Evolutionary conservation across 2,329 filamentous ascomycete genomes (phyloP).

Genomic region (Polytolypa hystricis): DNA sequence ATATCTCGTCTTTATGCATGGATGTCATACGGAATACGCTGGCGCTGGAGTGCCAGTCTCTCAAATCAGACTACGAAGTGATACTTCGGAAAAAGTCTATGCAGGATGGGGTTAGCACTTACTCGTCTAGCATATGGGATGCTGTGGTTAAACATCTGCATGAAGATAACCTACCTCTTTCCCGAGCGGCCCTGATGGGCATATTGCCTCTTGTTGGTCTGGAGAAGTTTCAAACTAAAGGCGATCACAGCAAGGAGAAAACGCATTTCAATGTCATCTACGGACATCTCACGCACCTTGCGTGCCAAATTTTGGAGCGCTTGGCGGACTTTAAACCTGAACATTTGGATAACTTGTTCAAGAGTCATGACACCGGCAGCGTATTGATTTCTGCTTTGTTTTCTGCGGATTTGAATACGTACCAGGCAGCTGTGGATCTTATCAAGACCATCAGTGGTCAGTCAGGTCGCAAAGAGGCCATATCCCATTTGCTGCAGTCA

Average conservation of each 20-base stretch:
- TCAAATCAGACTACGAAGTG: constrained; percentile 56
- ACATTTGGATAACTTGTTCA: constrained; percentile 59
- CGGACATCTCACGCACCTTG: constrained; percentile 47
- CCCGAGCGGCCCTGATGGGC: constrained; percentile 60
- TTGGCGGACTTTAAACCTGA: constrained; percentile 63
- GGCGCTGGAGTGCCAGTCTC: constrained; percentile 58
- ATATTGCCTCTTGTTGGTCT: constrained; percentile 60
- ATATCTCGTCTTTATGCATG: constrained; percentile 46
- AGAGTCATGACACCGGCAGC: constrained; percentile 56
- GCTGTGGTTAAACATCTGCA: constrained; percentile 58
- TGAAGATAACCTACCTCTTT: constrained; percentile 58
- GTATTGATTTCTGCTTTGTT: constrained; percentile 70
- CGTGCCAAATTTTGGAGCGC: constrained; percentile 65
- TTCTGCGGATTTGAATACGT: constrained; percentile 67
- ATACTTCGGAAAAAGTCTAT: constrained; percentile 51
- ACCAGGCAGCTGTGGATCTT: constrained; percentile 68
- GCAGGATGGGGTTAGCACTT: constrained; percentile 55
- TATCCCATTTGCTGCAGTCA: constrained; percentile 48
- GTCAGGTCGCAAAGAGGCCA: constrained; percentile 48
- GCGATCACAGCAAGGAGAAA: constrained; percentile 40
- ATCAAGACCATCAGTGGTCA: constrained; percentile 73
- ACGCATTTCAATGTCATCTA: constrained; percentile 70
- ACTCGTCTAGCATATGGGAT: constrained; percentile 70
- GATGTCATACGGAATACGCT: constrained; percentile 57
- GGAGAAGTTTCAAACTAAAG: constrained; percentile 55